Conservation (phyloP, 2,329 filamentous ascomycete species). For the Pochonia chlamydosporia region DNA sequence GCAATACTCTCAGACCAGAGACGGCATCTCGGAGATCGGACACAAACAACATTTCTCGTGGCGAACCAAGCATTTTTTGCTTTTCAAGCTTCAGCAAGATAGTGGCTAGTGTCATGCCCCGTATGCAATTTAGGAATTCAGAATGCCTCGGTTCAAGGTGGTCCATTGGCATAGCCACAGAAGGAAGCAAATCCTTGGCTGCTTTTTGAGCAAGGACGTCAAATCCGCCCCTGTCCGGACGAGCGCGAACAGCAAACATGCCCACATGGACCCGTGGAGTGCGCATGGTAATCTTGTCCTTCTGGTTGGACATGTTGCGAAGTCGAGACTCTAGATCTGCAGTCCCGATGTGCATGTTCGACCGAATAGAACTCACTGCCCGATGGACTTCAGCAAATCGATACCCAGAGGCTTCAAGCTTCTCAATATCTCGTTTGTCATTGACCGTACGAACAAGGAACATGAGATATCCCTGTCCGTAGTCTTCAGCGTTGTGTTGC, state of each 20-base stretch:
- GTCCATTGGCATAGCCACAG: constrained; percentile 46
- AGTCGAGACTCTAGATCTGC: constrained; percentile 57
- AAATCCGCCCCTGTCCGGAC: constrained; percentile 49
- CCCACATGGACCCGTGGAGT: constrained; percentile 51
- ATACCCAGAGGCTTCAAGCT: constrained; percentile 66
- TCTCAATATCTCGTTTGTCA: constrained; percentile 51
- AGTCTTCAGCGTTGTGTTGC: constrained; percentile 22
- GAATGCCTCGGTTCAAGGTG: constrained; percentile 49
- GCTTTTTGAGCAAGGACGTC: constrained; percentile 56
- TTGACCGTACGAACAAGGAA: constrained; percentile 66
- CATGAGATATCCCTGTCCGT: constrained; percentile 71
- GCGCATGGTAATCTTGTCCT: constrained; percentile 38
- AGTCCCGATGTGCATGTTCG: constrained; percentile 67
- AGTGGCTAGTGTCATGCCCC: constrained; percentile 33
- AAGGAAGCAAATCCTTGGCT: constrained; percentile 55
- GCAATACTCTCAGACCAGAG: constrained; percentile 31
- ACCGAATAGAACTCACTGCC: constrained; percentile 61
- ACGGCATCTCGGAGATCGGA: constrained; percentile 38
- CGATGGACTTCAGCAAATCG: constrained; percentile 69
- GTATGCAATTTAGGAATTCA: constrained; percentile 46
- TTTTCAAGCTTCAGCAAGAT: constrained; percentile 26
- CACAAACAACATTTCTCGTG: constrained; percentile 38
- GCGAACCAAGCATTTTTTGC: constrained; percentile 25
- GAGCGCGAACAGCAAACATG: constrained; percentile 51
- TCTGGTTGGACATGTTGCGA: constrained; percentile 57